These are phyloP conservation scores for Oehlia diaphana DNA, from an alignment of 192 early-diverging fungal species.

Conservation along the genomic window DNA sequence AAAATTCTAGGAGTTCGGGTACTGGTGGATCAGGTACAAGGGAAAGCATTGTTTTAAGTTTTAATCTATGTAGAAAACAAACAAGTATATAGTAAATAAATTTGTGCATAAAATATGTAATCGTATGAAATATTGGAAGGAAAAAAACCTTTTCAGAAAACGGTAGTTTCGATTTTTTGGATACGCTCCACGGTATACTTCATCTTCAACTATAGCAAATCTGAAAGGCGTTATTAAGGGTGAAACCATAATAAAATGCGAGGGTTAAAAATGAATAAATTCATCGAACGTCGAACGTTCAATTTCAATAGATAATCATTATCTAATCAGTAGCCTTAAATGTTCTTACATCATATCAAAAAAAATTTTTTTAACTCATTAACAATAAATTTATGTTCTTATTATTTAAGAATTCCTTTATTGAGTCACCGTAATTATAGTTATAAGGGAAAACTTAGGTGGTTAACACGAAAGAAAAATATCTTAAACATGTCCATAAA, in stretches of 20 bases:
- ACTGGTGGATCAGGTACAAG: slow-evolving; percentile 77
- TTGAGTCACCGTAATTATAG: no score
- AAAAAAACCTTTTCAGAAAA: slow-evolving; percentile 70
- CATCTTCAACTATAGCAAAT: slow-evolving; percentile 81
- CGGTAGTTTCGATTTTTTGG: slow-evolving; percentile 83
- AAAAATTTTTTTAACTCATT: no score
- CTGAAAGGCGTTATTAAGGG: slow-evolving; percentile 79
- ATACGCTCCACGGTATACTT: slow-evolving; percentile 85
- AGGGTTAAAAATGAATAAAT: background rate
- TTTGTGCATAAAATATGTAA: background rate
- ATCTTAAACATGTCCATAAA: background rate
- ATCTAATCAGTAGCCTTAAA: background rate
- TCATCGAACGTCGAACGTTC: no score
- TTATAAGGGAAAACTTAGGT: no score
- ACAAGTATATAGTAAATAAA: background rate
- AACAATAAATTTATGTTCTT: no score
- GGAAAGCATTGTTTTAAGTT: slow-evolving; percentile 81
- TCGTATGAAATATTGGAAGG: background rate
- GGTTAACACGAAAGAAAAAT: no score
- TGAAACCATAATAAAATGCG: slow-evolving; percentile 14
- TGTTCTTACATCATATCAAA: no score
- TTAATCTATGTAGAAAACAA: slow-evolving; percentile 43
- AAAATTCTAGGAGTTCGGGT: slow-evolving; percentile 61
- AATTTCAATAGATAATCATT: background rate
- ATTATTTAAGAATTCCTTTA: no score